phyloP scores from a whole-genome alignment of 164 flowering plant genomes.

The Annona cherimola region DNA sequence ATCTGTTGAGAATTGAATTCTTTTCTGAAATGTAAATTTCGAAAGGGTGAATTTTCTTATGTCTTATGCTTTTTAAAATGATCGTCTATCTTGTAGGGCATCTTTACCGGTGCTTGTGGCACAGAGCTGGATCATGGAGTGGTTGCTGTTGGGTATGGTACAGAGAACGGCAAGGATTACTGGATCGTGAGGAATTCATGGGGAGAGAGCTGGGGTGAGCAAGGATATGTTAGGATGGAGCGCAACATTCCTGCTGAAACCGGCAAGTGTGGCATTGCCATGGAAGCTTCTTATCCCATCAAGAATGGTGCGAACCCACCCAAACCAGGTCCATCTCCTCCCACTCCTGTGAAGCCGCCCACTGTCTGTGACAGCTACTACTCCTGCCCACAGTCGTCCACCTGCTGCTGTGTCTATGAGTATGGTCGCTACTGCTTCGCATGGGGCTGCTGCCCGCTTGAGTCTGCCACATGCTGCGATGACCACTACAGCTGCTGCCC shows the following conservation, averaged over 20 bases:
- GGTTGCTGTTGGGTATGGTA: slow-evolving; percentile 83
- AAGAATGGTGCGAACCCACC: slow-evolving; percentile 85
- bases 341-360: slow-evolving; percentile 61
- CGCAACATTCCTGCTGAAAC: slow-evolving; percentile 42
- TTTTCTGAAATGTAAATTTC: too few species aligned
- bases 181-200: slow-evolving; percentile 95
- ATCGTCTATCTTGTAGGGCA: slow-evolving; percentile 41
- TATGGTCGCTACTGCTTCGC: slow-evolving; percentile 46
- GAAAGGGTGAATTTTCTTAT: too few species aligned
- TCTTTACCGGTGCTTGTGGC: slow-evolving; percentile 77
- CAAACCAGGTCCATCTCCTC: slow-evolving; percentile 88
- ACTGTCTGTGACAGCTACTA: slow-evolving; percentile 55
- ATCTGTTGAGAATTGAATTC: too few species aligned
- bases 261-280: slow-evolving; percentile 84
- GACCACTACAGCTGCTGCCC: slow-evolving; percentile 93
- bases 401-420: slow-evolving; percentile 73
- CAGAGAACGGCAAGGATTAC: slow-evolving; percentile 69
- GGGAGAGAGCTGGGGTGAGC: slow-evolving; percentile 92
- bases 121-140: slow-evolving; percentile 89
- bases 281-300: slow-evolving; percentile 74
- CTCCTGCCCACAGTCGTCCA: slow-evolving; percentile 54
- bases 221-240: slow-evolving; percentile 69
- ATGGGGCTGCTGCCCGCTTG: slow-evolving; percentile 98
- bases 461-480: slow-evolving; percentile 84
- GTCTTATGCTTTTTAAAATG: not conserved